A percentile compares a stretch with the other conserved stretches of the same genome.
These are phyloP conservation scores for Cymbidium sinense DNA, from an alignment of 106 monocot species.

Conservation along the genomic window DNA sequence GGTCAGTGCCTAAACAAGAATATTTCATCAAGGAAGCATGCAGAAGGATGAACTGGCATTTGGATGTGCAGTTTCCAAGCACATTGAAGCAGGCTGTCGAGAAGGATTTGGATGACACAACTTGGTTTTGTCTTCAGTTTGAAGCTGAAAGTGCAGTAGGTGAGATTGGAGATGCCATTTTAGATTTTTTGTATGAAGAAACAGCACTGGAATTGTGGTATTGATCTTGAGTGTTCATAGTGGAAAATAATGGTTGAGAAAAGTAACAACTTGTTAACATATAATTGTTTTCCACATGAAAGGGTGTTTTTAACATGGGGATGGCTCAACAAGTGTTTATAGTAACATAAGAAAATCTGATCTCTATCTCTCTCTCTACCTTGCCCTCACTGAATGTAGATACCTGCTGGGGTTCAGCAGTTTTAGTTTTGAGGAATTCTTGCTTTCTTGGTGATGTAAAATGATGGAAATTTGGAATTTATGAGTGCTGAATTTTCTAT, in stretches of 20 bases:
- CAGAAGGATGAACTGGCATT: slow-evolving; percentile 30
- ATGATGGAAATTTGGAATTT: too few species aligned
- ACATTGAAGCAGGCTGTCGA: slow-evolving; percentile 47
- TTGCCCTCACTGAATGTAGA: too few species aligned
- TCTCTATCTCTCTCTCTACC: too few species aligned
- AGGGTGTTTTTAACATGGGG: not conserved
- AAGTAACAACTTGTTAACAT: not conserved
- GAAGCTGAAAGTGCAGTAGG: slow-evolving; percentile 26
- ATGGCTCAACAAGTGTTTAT: too few species aligned
- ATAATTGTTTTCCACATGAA: not conserved
- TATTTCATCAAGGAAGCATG: slow-evolving; percentile 39
- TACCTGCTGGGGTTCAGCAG: too few species aligned
- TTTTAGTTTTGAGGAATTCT: too few species aligned
- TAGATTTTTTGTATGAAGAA: slow-evolving; percentile 71
- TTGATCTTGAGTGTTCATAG: not conserved
- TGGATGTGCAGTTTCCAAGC: slow-evolving; percentile 22
- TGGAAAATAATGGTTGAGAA: slow-evolving; percentile 1
- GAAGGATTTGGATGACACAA: slow-evolving; percentile 40
- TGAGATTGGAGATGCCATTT: slow-evolving; percentile 36
- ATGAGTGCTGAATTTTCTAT: too few species aligned
- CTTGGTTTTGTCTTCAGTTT: slow-evolving; percentile 52
- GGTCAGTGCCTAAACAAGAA: slow-evolving; percentile 24
- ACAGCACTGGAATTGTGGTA: slow-evolving; percentile 53
- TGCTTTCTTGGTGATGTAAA: too few species aligned
- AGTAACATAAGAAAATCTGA: too few species aligned